Percentiles rank a stretch among this genome's conserved stretches.
These are phyloP conservation scores for Zymoseptoria ardabiliae DNA, from an alignment of 2,329 filamentous ascomycete genomes.

Conservation along the genomic window DNA sequence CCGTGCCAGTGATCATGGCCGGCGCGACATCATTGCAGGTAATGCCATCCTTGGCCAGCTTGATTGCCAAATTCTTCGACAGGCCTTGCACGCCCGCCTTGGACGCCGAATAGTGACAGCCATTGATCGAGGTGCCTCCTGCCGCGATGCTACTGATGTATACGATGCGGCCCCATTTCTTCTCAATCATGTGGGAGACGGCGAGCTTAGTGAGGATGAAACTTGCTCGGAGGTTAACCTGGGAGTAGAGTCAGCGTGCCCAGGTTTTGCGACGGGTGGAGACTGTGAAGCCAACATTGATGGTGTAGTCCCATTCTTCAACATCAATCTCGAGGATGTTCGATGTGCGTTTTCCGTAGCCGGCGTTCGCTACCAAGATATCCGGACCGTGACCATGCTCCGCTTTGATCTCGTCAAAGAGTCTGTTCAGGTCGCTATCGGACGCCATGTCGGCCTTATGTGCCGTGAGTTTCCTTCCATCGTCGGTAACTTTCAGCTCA, in stretches of 20 bases:
- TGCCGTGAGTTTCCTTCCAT: slow-evolving; percentile 40
- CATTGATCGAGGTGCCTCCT: slow-evolving; percentile 56
- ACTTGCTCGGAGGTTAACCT: slow-evolving; percentile 55
- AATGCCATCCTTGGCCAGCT: slow-evolving; percentile 54
- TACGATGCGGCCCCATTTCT: slow-evolving; percentile 57
- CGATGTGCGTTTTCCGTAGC: slow-evolving; percentile 53
- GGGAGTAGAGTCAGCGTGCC: slow-evolving; percentile 12
- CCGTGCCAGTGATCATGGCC: slow-evolving; percentile 55
- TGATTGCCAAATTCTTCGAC: slow-evolving; percentile 56
- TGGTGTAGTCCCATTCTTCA: slow-evolving; percentile 58
- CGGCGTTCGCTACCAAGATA: slow-evolving; percentile 61
- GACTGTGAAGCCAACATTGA: slow-evolving; percentile 49
- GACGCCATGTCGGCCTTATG: slow-evolving; percentile 54
- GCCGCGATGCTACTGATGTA: slow-evolving; percentile 59
- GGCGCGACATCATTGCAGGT: slow-evolving; percentile 64
- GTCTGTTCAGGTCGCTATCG: slow-evolving; percentile 44
- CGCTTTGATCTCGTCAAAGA: slow-evolving; percentile 49
- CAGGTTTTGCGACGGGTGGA: too few species aligned
- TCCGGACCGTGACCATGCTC: slow-evolving; percentile 50
- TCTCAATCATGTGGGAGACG: slow-evolving; percentile 53
- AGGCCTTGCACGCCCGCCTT: slow-evolving; percentile 51
- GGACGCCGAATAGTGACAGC: slow-evolving; percentile 26
- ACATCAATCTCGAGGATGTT: slow-evolving; percentile 49
- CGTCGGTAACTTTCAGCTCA: slow-evolving; percentile 17
- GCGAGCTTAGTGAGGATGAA: slow-evolving; percentile 57